These are phyloP conservation scores for Penicillium sp. DNA, from an alignment of 2,329 filamentous ascomycete species.

Conservation along the genomic window DNA sequence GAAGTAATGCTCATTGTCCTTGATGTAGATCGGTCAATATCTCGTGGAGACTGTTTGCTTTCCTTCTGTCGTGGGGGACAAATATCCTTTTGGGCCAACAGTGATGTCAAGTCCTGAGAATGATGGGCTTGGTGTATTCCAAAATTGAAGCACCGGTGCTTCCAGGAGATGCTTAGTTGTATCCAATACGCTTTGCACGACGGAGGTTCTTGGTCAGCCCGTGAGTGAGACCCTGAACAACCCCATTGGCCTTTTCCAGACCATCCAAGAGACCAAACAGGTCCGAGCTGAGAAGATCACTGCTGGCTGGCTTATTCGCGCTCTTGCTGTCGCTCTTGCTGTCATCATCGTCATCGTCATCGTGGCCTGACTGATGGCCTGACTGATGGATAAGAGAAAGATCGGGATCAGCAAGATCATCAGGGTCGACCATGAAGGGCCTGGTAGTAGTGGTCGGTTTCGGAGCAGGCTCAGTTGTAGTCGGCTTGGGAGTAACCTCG, in stretches of 20 bases:
- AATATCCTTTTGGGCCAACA: background rate
- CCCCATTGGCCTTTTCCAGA: slow-evolving; percentile 11
- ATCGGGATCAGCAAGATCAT: background rate
- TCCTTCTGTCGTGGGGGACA: background rate
- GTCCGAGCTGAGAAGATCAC: slow-evolving; percentile 6
- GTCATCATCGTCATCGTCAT: background rate
- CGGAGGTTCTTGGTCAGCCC: slow-evolving; percentile 15
- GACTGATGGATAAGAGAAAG: background rate
- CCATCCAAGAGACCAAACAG: slow-evolving; percentile 17
- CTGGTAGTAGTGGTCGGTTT: background rate
- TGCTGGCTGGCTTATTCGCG: background rate
- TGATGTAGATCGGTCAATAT: background rate
- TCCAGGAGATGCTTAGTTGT: background rate
- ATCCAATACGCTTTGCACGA: slow-evolving; percentile 10
- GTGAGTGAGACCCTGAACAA: background rate
- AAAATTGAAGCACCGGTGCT: background rate
- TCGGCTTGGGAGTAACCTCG: background rate
- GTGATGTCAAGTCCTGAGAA: background rate
- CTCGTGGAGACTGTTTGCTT: background rate
- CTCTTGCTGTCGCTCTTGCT: background rate
- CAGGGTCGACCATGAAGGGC: background rate
- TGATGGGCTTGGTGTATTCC: background rate
- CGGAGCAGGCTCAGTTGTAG: background rate
- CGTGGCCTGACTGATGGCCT: too few species aligned
- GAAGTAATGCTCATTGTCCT: background rate